Evolutionary conservation across 495 filamentous ascomycete genomes (phyloP).

Genomic region (Mycothermus thermophilus): DNA sequence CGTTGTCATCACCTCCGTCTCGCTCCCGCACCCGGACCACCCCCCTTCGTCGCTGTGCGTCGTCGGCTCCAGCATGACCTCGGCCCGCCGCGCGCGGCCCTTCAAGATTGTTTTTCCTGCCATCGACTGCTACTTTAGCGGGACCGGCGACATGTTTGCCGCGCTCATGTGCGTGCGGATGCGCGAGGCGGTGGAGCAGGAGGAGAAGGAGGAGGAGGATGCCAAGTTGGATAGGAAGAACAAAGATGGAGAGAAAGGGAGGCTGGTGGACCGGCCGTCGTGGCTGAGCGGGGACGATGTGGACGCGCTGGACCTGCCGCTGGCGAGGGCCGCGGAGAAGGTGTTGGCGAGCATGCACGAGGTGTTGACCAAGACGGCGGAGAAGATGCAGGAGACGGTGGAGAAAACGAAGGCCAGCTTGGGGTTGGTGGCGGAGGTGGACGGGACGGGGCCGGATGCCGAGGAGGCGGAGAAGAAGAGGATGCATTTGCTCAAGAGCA

Average conservation of each 20-base stretch:
- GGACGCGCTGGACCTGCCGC: slow-evolving; percentile 53
- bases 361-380: slow-evolving; percentile 63
- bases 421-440: slow-evolving; percentile 14
- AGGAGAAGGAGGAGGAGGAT: not conserved
- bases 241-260: slow-evolving; percentile 16
- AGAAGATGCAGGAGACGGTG: slow-evolving; percentile 36
- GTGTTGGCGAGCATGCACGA: slow-evolving; percentile 89
- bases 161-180: slow-evolving; percentile 81
- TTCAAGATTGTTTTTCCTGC: slow-evolving; percentile 77
- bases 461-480: slow-evolving; percentile 41
- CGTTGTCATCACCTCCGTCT: slow-evolving; percentile 80
- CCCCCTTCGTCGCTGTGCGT: slow-evolving; percentile 47
- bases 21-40: slow-evolving; percentile 28
- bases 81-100: slow-evolving; percentile 49
- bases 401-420: slow-evolving; percentile 19
- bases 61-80: slow-evolving; percentile 61
- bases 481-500: slow-evolving; percentile 51
- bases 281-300: slow-evolving; percentile 62
- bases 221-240: slow-evolving; percentile 18
- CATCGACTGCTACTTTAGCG: slow-evolving; percentile 84
- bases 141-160: slow-evolving; percentile 97
- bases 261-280: slow-evolving; percentile 36
- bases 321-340: slow-evolving; percentile 70
- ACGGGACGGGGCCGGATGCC: slow-evolving; percentile 20
- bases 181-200: slow-evolving; percentile 53